A percentile compares a stretch with the other conserved stretches of the same genome.
These are phyloP conservation scores for Mercurialis annua DNA, from an alignment of 345 rosid species.

Conservation along the genomic window DNA sequence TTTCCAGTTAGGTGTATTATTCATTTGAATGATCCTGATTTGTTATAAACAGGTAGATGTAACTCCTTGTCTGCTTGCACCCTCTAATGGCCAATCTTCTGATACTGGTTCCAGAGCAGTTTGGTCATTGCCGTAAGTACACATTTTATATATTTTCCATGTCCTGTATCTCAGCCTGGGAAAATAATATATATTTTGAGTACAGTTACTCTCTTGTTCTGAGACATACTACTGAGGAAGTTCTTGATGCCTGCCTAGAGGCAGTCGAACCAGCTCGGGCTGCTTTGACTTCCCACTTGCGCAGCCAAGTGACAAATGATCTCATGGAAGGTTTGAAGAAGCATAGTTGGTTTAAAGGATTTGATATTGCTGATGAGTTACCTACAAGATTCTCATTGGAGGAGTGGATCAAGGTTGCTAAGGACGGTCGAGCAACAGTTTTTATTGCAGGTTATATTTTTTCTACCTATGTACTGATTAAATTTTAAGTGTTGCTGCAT, in stretches of 20 bases:
- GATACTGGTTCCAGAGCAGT: slow-evolving; percentile 53
- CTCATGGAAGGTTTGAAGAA: slow-evolving; percentile 61
- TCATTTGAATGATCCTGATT: slow-evolving; percentile 17
- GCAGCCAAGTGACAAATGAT: slow-evolving; percentile 71
- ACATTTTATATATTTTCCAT: slow-evolving; percentile 11
- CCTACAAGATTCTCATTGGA: slow-evolving; percentile 54
- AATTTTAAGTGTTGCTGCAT: background rate
- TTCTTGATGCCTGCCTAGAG: slow-evolving; percentile 80
- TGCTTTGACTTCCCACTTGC: slow-evolving; percentile 67
- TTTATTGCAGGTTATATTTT: slow-evolving; percentile 73
- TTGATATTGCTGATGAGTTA: slow-evolving; percentile 67
- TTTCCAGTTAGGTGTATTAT: background rate
- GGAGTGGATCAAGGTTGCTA: slow-evolving; percentile 78
- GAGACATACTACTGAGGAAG: slow-evolving; percentile 96
- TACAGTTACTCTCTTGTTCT: slow-evolving; percentile 87
- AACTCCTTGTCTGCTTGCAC: slow-evolving; percentile 79
- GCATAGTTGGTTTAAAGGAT: slow-evolving; percentile 76
- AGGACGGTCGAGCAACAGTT: slow-evolving; percentile 65
- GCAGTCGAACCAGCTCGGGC: slow-evolving; percentile 82
- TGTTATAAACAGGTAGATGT: slow-evolving; percentile 70
- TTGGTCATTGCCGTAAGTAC: slow-evolving; percentile 81
- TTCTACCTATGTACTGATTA: slow-evolving; percentile 2
- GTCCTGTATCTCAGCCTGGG: slow-evolving; percentile 10
- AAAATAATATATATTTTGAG: slow-evolving; percentile 11
- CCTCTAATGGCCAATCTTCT: slow-evolving; percentile 36